Percentiles rank a stretch among this genome's conserved stretches.
phyloP scores from a whole-genome alignment of 192 early-diverging fungal species.

The Backusella circina region DNA sequence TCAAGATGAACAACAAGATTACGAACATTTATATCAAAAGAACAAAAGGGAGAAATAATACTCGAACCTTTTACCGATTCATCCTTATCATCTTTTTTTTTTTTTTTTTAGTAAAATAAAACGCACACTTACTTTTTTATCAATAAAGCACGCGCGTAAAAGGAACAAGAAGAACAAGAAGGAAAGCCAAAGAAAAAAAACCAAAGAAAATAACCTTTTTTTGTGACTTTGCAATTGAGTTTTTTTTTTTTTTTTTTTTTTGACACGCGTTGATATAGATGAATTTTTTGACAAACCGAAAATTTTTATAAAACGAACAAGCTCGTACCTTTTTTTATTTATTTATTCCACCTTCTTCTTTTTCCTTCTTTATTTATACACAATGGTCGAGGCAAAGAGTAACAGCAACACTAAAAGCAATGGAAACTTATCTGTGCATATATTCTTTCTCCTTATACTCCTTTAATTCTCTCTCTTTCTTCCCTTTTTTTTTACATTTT shows the following conservation, averaged over 20 bases:
- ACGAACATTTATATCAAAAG: slow-evolving; percentile 22
- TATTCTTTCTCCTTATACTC: no score
- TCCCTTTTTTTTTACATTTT: no score
- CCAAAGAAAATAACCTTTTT: no score
- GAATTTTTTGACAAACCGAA: neutral
- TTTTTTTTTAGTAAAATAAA: neutral
- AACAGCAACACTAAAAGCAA: neutral
- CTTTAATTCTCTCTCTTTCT: no score
- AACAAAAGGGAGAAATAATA: neutral
- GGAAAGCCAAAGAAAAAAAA: neutral
- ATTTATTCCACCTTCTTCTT: neutral
- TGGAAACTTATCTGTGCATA: no score
- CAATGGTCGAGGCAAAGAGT: neutral
- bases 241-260: neutral
- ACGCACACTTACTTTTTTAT: neutral
- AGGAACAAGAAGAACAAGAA: neutral
- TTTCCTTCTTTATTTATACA: neutral
- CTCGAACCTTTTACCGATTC: slow-evolving; percentile 33
- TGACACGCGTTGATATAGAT: neutral
- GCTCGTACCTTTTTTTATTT: neutral
- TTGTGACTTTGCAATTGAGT: neutral
- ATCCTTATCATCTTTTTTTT: neutral
- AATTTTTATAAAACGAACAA: neutral
- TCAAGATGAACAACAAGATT: slow-evolving; percentile 30
- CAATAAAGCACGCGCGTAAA: neutral